Percentiles rank a stretch among this genome's conserved stretches.
These are phyloP conservation scores for Penicillium hordei DNA, from an alignment of 2,329 filamentous ascomycete species.

Conservation along the genomic window DNA sequence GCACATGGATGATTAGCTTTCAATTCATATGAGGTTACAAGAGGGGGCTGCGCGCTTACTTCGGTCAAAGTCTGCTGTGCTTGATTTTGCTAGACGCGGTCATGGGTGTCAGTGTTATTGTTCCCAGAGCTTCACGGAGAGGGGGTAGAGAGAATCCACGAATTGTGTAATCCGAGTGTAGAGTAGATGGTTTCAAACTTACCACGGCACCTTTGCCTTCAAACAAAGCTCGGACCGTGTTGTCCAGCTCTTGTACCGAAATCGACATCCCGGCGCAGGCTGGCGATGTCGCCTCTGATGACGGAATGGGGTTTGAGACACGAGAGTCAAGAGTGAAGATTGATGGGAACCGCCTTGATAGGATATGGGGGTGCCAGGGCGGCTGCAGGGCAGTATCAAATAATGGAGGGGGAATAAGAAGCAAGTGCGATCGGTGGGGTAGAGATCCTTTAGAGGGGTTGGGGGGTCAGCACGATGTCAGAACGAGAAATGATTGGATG, in stretches of 20 bases:
- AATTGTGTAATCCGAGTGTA: background rate
- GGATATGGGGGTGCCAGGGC: constrained; percentile 19
- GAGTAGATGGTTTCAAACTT: constrained; percentile 38
- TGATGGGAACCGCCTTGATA: constrained; percentile 6
- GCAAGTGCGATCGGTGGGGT: constrained; percentile 28
- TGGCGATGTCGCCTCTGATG: constrained; percentile 32
- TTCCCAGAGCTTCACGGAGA: background rate
- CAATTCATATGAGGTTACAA: background rate
- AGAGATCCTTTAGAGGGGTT: constrained; percentile 19
- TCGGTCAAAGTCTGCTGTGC: constrained; percentile 91
- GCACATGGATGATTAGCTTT: constrained; percentile 7
- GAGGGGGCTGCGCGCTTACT: constrained; percentile 53
- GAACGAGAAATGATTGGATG: constrained; percentile 6
- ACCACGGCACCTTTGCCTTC: constrained; percentile 94
- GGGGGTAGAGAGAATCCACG: background rate
- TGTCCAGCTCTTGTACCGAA: constrained; percentile 92
- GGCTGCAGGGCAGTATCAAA: constrained; percentile 10
- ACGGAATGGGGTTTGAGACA: constrained; percentile 22
- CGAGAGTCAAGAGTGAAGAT: constrained; percentile 10
- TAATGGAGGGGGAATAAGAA: constrained; percentile 7
- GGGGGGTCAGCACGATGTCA: constrained; percentile 16
- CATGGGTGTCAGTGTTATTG: constrained; percentile 31
- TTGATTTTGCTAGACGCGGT: constrained; percentile 75
- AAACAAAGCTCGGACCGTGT: constrained; percentile 93
- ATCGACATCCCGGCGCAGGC: constrained; percentile 56